Evolutionary conservation across 306 rosid genomes (phyloP).

Genomic region (Quillaja saponaria): DNA sequence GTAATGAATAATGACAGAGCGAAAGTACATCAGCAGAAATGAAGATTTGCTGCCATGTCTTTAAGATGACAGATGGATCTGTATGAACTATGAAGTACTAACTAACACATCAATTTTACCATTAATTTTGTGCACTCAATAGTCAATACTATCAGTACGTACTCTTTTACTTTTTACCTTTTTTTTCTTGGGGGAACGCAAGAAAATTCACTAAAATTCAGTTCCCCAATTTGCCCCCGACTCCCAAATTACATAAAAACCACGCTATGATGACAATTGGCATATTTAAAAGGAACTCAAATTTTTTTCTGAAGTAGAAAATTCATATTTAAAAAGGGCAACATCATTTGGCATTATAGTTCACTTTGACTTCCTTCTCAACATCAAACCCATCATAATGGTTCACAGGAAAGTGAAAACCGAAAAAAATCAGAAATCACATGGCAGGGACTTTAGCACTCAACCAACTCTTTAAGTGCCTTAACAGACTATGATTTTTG

Average conservation of each 20-base stretch:
- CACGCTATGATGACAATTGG: neutral
- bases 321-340: conserved; percentile 25
- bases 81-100: conserved; percentile 4
- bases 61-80: conserved; percentile 23
- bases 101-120: neutral
- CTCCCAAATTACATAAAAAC: no score
- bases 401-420: conserved; percentile 22
- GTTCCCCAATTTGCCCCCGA: no score
- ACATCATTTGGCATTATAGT: conserved; percentile 33
- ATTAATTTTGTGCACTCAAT: no score
- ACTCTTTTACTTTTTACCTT: no score
- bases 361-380: conserved; percentile 44
- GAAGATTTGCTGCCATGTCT: conserved; percentile 28
- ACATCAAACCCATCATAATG: conserved; percentile 26
- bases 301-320: conserved; percentile 14
- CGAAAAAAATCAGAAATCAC: conserved; percentile 27
- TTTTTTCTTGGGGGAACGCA: no score
- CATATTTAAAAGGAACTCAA: neutral
- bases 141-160: no score
- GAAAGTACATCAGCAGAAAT: conserved; percentile 20
- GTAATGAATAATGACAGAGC: conserved; percentile 25
- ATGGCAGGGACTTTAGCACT: conserved; percentile 31
- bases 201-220: no score
- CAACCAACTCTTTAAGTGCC: conserved; percentile 10
- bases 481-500: no score